phyloP scores from a whole-genome alignment of 352 stramenopile species.

The Phytopythium helicoides region DNA sequence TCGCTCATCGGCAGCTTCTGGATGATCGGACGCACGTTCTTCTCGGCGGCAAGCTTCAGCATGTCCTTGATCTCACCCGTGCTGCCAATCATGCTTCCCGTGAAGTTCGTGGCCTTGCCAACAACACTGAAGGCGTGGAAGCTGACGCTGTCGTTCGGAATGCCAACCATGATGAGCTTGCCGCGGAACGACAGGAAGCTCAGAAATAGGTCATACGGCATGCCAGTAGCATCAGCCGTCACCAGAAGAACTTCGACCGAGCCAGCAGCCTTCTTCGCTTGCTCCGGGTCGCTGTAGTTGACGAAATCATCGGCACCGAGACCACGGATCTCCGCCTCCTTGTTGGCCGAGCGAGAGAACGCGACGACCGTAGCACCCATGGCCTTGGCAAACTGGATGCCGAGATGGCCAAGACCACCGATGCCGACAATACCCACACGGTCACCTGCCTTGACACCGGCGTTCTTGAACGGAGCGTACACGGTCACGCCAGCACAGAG shows the following conservation, averaged over 20 bases:
- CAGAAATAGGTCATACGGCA: constrained; percentile 45
- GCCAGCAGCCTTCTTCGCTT: constrained; percentile 9
- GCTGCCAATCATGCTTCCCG: no score
- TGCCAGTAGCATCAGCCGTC: constrained; percentile 52
- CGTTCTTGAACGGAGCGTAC: constrained; percentile 67
- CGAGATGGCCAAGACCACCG: constrained; percentile 85
- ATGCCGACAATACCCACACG: constrained; percentile 75
- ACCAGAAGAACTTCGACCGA: constrained; percentile 66
- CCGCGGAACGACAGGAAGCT: constrained; percentile 47
- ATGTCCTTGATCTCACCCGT: no score
- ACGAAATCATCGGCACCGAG: constrained; percentile 65
- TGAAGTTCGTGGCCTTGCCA: no score
- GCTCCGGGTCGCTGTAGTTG: constrained; percentile 42
- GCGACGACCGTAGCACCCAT: constrained; percentile 51
- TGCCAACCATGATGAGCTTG: constrained; percentile 61
- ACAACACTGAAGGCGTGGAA: no score
- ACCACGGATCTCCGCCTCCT: constrained; percentile 36
- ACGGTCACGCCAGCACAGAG: constrained; percentile 84
- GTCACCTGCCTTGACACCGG: constrained; percentile 37
- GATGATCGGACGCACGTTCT: no score
- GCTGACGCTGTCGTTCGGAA: no score
- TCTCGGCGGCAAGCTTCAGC: no score
- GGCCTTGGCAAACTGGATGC: constrained; percentile 72
- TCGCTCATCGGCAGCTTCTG: constrained; percentile 44
- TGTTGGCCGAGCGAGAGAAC: constrained; percentile 51